Evolutionary conservation across 2,329 filamentous ascomycete species (phyloP).

Genomic region (Chrysosphaeria jannelii): DNA sequence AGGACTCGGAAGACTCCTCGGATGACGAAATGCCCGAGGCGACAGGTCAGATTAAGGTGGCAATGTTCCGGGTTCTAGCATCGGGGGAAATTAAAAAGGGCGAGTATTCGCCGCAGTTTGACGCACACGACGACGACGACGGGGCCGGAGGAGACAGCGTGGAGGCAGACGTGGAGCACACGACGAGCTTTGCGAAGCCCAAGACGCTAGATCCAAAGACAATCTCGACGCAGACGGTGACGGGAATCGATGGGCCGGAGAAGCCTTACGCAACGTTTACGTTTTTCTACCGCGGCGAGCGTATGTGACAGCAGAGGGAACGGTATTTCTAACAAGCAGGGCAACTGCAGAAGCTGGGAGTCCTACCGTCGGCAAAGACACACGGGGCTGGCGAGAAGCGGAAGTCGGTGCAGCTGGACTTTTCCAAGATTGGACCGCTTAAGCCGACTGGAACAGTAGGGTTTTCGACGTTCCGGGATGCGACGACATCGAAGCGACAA

Average conservation of each 20-base stretch:
- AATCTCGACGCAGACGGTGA: constrained; percentile 97
- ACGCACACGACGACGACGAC: constrained; percentile 79
- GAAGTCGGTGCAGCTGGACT: constrained; percentile 57
- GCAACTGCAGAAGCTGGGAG: constrained; percentile 90
- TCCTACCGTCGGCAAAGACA: constrained; percentile 39
- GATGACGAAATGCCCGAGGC: constrained; percentile 76
- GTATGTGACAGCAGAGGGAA: no score
- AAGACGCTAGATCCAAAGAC: constrained; percentile 89
- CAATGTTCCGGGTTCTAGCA: constrained; percentile 79
- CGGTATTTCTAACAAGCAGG: constrained; percentile 16
- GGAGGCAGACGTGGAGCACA: constrained; percentile 76
- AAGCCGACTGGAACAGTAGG: constrained; percentile 71
- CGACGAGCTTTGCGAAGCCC: constrained; percentile 88
- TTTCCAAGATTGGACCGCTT: constrained; percentile 55
- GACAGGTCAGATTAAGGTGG: constrained; percentile 91
- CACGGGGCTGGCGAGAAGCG: constrained; percentile 39
- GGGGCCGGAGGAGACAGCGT: constrained; percentile 16
- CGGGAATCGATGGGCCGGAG: constrained; percentile 82
- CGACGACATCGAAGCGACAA: constrained; percentile 28
- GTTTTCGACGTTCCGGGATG: constrained; percentile 64
- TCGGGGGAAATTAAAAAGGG: constrained; percentile 94
- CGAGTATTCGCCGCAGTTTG: constrained; percentile 92
- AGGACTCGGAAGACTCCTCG: constrained; percentile 35
- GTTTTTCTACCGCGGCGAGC: constrained; percentile 87
- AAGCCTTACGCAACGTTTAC: constrained; percentile 93